Evolutionary conservation across 75 land plant genomes (phyloP).

Genomic region (Larix kaempferi): DNA sequence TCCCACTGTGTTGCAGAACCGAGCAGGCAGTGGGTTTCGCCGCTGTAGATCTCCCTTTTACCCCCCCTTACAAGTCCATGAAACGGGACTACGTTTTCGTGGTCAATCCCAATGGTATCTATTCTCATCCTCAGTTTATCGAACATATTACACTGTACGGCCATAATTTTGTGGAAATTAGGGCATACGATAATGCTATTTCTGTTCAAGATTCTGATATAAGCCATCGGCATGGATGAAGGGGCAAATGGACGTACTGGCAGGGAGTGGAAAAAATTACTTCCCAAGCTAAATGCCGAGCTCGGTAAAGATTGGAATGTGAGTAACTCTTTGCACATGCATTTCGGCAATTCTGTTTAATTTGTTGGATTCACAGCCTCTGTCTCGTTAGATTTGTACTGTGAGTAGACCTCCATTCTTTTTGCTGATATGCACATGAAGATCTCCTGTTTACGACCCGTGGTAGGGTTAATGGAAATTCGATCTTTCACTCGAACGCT

Average conservation of each 20-base stretch:
- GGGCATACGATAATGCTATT: not conserved
- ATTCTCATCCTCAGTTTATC: not conserved
- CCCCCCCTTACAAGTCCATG: not conserved
- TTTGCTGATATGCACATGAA: too few species aligned
- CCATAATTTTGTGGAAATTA: not conserved
- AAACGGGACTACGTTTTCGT: slow-evolving; percentile 69
- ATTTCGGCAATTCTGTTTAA: not conserved
- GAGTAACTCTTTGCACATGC: slow-evolving; percentile 15
- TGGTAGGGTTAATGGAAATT: too few species aligned
- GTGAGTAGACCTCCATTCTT: too few species aligned
- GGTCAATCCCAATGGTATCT: slow-evolving; percentile 82
- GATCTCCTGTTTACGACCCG: too few species aligned
- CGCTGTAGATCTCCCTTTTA: too few species aligned
- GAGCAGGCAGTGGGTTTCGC: not conserved
- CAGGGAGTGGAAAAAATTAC: slow-evolving; percentile 73
- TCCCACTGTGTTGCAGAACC: not conserved
- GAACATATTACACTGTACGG: not conserved
- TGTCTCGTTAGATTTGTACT: too few species aligned
- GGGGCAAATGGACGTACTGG: slow-evolving; percentile 96
- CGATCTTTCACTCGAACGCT: too few species aligned
- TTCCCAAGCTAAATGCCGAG: slow-evolving; percentile 56
- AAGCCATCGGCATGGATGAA: slow-evolving; percentile 11
- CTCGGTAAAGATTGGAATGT: slow-evolving; percentile 69
- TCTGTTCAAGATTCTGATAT: not conserved
- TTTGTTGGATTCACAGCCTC: too few species aligned